These are phyloP conservation scores for Sclerotinia subarctica DNA, from an alignment of 2,329 filamentous ascomycete species.

Conservation along the genomic window DNA sequence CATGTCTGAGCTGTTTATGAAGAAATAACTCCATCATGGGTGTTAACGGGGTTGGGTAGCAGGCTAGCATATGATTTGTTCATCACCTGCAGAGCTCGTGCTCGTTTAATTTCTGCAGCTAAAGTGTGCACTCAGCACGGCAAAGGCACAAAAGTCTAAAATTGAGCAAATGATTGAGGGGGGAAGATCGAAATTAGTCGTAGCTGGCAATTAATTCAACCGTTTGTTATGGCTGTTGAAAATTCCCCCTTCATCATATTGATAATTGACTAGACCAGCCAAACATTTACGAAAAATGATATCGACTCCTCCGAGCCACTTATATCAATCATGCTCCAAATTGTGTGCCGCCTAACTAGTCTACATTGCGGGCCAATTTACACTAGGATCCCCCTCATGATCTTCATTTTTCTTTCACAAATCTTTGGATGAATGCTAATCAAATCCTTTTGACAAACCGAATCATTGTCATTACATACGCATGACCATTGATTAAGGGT, in stretches of 20 bases:
- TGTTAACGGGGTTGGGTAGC: constrained; percentile 1
- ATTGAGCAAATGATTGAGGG: background rate
- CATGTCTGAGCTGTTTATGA: constrained; percentile 21
- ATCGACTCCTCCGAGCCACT: constrained; percentile 4
- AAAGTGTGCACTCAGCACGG: background rate
- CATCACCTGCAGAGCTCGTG: background rate
- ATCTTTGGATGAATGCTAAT: constrained; percentile 6
- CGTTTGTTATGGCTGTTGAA: background rate
- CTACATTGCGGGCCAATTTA: background rate
- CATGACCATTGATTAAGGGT: constrained; percentile 12
- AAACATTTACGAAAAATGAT: background rate
- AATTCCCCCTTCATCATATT: background rate
- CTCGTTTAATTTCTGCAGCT: constrained; percentile 5
- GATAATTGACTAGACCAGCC: background rate
- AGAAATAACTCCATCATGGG: background rate
- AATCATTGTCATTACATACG: constrained; percentile 9
- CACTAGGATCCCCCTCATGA: constrained; percentile 14
- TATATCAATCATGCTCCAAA: background rate
- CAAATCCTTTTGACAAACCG: background rate
- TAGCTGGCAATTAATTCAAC: background rate
- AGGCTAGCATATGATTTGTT: background rate
- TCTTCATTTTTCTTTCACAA: constrained; percentile 6
- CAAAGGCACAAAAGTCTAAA: background rate
- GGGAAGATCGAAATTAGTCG: background rate
- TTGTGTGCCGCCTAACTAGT: constrained; percentile 5